These are phyloP conservation scores for Penicillium coffeae DNA, from an alignment of 495 filamentous ascomycete genomes.

Conservation along the genomic window DNA sequence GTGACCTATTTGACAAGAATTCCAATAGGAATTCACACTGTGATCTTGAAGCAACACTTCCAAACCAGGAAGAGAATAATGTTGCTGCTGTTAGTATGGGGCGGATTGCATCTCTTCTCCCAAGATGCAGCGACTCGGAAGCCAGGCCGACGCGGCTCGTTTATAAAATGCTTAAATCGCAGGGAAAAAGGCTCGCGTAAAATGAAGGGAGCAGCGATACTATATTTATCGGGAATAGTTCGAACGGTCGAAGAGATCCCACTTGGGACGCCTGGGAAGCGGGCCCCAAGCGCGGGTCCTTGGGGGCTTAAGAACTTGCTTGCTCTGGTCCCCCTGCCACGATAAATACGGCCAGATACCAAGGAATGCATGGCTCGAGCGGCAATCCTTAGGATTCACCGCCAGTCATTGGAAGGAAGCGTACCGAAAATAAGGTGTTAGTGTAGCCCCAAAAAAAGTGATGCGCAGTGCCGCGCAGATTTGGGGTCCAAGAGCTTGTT, in stretches of 20 bases:
- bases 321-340: neutral
- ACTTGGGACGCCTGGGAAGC: neutral
- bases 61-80: too few relatives aligned
- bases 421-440: neutral
- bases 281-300: neutral
- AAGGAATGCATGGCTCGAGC: neutral
- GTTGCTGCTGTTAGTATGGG: too few relatives aligned
- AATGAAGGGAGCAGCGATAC: neutral
- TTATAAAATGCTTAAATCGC: neutral
- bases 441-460: neutral
- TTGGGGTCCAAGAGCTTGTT: neutral
- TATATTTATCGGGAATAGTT: neutral
- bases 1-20: neutral
- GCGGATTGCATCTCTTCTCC: too few relatives aligned
- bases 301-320: neutral
- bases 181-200: neutral
- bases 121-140: neutral
- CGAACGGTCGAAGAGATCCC: neutral
- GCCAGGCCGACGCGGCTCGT: neutral
- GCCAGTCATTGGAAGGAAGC: neutral
- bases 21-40: neutral
- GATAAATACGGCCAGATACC: neutral
- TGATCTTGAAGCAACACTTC: too few relatives aligned
- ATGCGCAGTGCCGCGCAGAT: neutral
- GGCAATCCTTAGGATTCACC: neutral